Evolutionary conservation across 192 early-diverging fungal species (phyloP).

Genomic region (Coemansia nantahalensis): DNA sequence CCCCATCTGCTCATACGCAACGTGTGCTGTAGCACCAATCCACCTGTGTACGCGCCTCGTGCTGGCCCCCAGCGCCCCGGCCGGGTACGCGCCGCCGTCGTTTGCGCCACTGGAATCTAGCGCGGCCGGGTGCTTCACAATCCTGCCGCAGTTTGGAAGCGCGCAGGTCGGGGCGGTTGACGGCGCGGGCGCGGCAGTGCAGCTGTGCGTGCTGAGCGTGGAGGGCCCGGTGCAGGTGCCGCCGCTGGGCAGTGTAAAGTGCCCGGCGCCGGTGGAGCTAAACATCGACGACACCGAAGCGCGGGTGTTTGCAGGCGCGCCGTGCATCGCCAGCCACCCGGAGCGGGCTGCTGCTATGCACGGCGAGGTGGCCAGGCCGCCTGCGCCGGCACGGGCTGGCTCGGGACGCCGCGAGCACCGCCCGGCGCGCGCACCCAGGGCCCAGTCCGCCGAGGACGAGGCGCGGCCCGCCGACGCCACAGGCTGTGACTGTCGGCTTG

Average conservation of each 20-base stretch:
- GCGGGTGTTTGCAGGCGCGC: slow-evolving; percentile 30
- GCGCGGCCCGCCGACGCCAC: background rate
- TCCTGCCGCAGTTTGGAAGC: slow-evolving; percentile 38
- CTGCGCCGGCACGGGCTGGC: no score
- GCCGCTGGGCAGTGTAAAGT: slow-evolving; percentile 25
- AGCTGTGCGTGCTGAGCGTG: slow-evolving; percentile 33
- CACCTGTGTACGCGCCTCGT: slow-evolving; percentile 20
- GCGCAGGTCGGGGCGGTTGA: slow-evolving; percentile 24
- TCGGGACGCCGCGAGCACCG: no score
- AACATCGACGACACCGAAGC: slow-evolving; percentile 23
- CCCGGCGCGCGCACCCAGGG: background rate
- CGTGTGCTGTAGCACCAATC: slow-evolving; percentile 6
- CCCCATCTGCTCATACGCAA: no score
- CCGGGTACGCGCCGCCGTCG: slow-evolving; percentile 18
- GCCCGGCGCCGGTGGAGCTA: slow-evolving; percentile 18
- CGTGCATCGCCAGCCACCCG: background rate
- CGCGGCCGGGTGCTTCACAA: slow-evolving; percentile 12
- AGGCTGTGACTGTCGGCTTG: slow-evolving; percentile 12
- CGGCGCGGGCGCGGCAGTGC: slow-evolving; percentile 5
- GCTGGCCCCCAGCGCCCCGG: slow-evolving; percentile 8
- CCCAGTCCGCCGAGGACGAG: background rate
- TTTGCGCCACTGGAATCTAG: slow-evolving; percentile 11
- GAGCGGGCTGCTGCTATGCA: background rate
- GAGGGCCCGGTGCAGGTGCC: slow-evolving; percentile 38
- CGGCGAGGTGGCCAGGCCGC: no score